Evolutionary conservation across 768 basidiomycete genomes (phyloP), one percentile per base, ranked within the genome.

Genomic region (Crucibulum laeve): DNA sequence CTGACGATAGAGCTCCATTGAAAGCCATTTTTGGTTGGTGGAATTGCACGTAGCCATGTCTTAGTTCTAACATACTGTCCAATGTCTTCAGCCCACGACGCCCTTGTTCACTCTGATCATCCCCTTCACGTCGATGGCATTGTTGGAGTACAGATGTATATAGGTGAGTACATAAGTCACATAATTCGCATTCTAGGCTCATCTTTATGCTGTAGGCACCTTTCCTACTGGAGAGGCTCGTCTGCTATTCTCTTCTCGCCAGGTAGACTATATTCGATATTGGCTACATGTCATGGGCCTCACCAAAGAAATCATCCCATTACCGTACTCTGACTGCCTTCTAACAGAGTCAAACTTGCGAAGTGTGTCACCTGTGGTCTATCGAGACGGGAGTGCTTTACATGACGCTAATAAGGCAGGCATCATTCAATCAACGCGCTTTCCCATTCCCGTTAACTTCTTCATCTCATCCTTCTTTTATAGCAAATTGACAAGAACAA

Each of bases 251-350:
- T 86, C 91, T 19, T 87, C 84, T 13, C 80, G 80, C 4, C 90
- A 93, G 63, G 76, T 91, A 50, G 89, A 93, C 59, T 93, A 91
- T 61, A 61, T 87, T 15, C 73, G 87, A 40, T 91, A 91, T 60
- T 93, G 85, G 84, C 72, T 92, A 40, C 78, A 87, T 55, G 79
- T 82, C 1, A 82, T 84, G 74, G 65, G 73, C 45, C 68, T 90
- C 50, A 88, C 87, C 0, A 68, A 76, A 44, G 59, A 70, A 14
- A 69, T 73, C 34, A 75, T 91, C 32, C 82, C 88, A 14, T 64
- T 93, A 19, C 90, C 91, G 1, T 82, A 85, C 53, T 84, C 83
- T 3, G 81, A 89, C 45, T 89, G 82, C 51, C 77, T 93, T 33
- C 65, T 91, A 50, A 79, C 76, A 1, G 67, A 67, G 22, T 71